Evolutionary conservation across 2,329 filamentous ascomycete genomes (phyloP).

Genomic region (Kalaharituber pfeilii): DNA sequence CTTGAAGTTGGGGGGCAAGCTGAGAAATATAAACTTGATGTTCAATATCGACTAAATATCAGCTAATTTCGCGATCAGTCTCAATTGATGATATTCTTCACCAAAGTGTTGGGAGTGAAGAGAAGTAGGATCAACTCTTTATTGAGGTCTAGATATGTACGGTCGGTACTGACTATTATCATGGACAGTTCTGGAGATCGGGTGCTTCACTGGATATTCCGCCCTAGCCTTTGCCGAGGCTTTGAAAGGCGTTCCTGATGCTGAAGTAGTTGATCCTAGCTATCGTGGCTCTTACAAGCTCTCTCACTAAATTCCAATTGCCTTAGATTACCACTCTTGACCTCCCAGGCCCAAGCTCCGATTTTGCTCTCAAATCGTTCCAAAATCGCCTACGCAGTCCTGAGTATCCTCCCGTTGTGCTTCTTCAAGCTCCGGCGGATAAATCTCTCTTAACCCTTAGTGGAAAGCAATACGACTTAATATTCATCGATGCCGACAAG

Average conservation of each 20-base stretch:
- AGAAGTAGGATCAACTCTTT: neutral
- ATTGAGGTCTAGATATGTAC: neutral
- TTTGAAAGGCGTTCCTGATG: slow-evolving; percentile 9
- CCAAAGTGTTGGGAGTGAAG: slow-evolving; percentile 8
- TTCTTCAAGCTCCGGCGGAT: slow-evolving; percentile 1
- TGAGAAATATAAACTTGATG: neutral
- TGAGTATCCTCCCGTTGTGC: slow-evolving; percentile 4
- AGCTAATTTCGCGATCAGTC: slow-evolving; percentile 7
- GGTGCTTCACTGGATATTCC: slow-evolving; percentile 26
- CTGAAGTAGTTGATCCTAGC: slow-evolving; percentile 14
- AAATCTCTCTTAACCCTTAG: slow-evolving; percentile 18
- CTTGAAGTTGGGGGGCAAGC: neutral
- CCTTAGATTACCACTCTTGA: slow-evolving; percentile 11
- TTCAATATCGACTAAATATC: neutral
- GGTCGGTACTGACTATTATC: neutral
- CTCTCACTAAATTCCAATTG: too few relatives aligned
- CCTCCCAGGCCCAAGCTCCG: slow-evolving; percentile 6
- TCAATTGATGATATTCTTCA: slow-evolving; percentile 20
- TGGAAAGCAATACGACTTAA: slow-evolving; percentile 23
- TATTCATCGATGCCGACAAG: slow-evolving; percentile 27
- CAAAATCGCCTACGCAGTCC: slow-evolving; percentile 9
- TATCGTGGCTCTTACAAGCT: too few relatives aligned
- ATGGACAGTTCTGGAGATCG: slow-evolving; percentile 27
- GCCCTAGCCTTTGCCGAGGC: slow-evolving; percentile 11
- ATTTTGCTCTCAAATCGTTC: slow-evolving; percentile 12